Base-by-base conservation (phyloP, 2,329 filamentous ascomycete species). In the Colletotrichum noveboracense region DNA sequence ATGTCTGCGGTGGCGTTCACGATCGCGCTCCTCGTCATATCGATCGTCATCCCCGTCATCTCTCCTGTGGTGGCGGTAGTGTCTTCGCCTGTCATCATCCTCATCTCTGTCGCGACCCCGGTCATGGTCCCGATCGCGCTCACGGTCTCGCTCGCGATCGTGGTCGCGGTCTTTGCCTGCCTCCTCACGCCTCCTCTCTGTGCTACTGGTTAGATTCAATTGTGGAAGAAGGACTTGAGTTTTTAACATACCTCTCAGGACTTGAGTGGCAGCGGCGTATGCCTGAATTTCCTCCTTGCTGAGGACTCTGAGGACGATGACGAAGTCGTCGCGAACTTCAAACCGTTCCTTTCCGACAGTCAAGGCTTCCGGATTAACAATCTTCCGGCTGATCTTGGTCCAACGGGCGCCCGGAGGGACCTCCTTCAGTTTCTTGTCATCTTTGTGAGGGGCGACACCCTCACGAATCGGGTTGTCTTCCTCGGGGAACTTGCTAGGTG, bases 391-490 rank as follows among this genome's bases (percentile, higher is more conserved):
- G 81, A 98, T 96, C 86, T 97, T 98, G 62, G 96, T 98, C 96
- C 96, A 98, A 70, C 95, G 91, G 38, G 96, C 96, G 73, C 94
- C 94, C 0, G 93, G 86, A 1, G 94, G 94, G 36, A 95, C 94
- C 52, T 95, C 93, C 80, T 91, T 92, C 61, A 88, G 72, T 82
- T 92, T 93, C 83, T 94, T 93, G 65, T 95, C 93, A 82, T 98
- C 95, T 85, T 98, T 98, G 81, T 98, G 91, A n/a, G 96, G 96
- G 3, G 96, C 96, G 8, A 98, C 96, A 18, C 96, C 96, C 83
- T 98, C 96, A 24, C 96, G 91, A 43, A 97, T 89, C 0, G 95
- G 94, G 78, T 96, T 93, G 1, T 92, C 91, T 77, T 98, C 94
- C 81, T 98, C 96, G 0, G 96, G 96, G 80, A 98, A 98, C 80